phyloP scores from a whole-genome alignment of 108 stramenopile species.

The Nitzschia sp. region DNA sequence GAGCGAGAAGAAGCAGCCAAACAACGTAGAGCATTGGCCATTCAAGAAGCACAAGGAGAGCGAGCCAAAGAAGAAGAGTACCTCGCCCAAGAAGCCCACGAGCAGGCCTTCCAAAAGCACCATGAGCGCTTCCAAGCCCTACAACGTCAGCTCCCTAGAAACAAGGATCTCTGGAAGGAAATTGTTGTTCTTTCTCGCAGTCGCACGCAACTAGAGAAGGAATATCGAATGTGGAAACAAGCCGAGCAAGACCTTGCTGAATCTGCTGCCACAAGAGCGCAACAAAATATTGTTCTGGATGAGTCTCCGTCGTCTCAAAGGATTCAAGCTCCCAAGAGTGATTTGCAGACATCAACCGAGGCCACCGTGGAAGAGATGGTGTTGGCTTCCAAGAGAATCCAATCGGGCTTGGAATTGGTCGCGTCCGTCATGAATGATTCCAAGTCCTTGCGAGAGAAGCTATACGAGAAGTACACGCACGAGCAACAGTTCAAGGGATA shows the following conservation, averaged over 20 bases:
- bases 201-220: conserved; percentile 42
- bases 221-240: conserved; percentile 44
- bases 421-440: conserved; percentile 23
- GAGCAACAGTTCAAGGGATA: conserved; percentile 57
- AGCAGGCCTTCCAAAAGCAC: conserved; percentile 1
- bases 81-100: conserved; percentile 12
- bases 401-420: conserved; percentile 31
- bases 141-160: conserved; percentile 33
- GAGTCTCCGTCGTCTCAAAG: neutral
- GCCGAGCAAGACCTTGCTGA: conserved; percentile 18
- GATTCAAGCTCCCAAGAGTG: conserved; percentile 7
- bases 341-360: conserved; percentile 25
- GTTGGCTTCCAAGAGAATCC: conserved; percentile 42
- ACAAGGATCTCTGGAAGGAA: conserved; percentile 48
- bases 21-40: neutral
- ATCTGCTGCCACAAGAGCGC: neutral
- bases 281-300: neutral
- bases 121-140: conserved; percentile 4
- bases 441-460: conserved; percentile 24
- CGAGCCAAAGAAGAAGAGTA: conserved; percentile 21
- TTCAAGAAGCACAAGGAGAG: conserved; percentile 16
- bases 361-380: conserved; percentile 41
- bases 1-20: neutral
- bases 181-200: conserved; percentile 48
- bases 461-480: conserved; percentile 44